Evolutionary conservation across 2,329 filamentous ascomycete genomes (phyloP), one percentile per base, ranked within the genome.

Genomic region (Proliferodiscus dingleyae): DNA sequence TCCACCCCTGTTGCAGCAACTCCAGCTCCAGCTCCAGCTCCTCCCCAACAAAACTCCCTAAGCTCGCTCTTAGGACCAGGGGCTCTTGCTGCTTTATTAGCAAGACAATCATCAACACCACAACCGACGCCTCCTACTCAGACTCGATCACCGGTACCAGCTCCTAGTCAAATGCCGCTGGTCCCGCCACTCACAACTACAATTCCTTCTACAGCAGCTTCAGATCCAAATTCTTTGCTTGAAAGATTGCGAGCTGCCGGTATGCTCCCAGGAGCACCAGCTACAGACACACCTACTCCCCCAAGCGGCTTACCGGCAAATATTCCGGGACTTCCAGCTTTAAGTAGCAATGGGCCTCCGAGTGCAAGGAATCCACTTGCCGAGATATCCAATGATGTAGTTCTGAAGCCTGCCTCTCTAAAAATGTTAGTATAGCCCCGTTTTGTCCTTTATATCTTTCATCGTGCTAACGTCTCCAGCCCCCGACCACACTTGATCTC

Each of bases 401-500:
- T 78, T 44, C 71, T 91, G 54, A 83, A 78, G 44, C 74, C 81
- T 3, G 73, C 77, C 5, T 85, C 85, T 22, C 73, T 94, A 34
- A 89, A 89, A 68, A 79, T 85, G 80, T 88, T 73, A 69, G 80
- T 70, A 34, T 11, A 10, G 16, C 2, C 32, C 32, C 2, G 4
- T 15, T 26, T 26, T 26, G 24, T 26, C 23, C 34, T 9, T 6
- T 37, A 5, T 15, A 7, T 8, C 18, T 4, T 16, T 23, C 9
- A 13, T 22, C 19, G 7, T 18, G 19, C 34, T 37, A 23, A 37
- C 18, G n/a, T 5, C 18, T 22, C n/a, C 10, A 37, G 85, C 58
- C 84, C 83, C 53, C 86, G 87, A 13, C 83, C 85, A 11, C 78
- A 89, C 54, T 71, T 95, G 11, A 73, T 95, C 6, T 73, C 80